These are phyloP conservation scores for Pyrus communis DNA, from an alignment of 306 rosid genomes.

Conservation along the genomic window DNA sequence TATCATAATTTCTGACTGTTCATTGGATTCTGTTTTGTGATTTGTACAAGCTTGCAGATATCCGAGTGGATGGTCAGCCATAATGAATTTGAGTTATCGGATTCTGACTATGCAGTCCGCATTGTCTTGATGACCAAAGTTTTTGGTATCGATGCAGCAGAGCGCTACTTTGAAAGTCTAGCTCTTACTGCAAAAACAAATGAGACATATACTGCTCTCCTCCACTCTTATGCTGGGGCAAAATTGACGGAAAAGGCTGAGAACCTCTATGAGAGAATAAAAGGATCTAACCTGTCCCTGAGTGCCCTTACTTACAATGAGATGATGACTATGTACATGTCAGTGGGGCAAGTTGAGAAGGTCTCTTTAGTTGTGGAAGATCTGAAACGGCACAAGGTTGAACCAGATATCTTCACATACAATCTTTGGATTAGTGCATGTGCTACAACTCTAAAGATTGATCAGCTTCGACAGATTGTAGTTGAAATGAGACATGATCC, in stretches of 20 bases:
- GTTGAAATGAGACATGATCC: slow-evolving; percentile 56
- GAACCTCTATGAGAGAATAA: slow-evolving; percentile 55
- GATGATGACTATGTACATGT: slow-evolving; percentile 91
- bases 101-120: slow-evolving; percentile 72
- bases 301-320: slow-evolving; percentile 74
- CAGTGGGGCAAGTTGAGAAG: slow-evolving; percentile 81
- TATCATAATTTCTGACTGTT: background rate
- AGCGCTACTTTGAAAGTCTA: slow-evolving; percentile 81
- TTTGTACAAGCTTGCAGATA: slow-evolving; percentile 50
- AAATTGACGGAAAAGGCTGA: slow-evolving; percentile 79
- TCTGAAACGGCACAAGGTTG: slow-evolving; percentile 46
- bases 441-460: slow-evolving; percentile 62
- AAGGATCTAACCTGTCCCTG: slow-evolving; percentile 43
- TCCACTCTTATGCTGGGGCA: slow-evolving; percentile 74
- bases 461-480: slow-evolving; percentile 54
- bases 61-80: slow-evolving; percentile 84
- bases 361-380: slow-evolving; percentile 63
- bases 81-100: slow-evolving; percentile 50
- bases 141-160: slow-evolving; percentile 86
- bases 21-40: slow-evolving; percentile 2
- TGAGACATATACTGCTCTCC: slow-evolving; percentile 83
- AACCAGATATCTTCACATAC: slow-evolving; percentile 79
- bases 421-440: slow-evolving; percentile 87
- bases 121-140: slow-evolving; percentile 85
- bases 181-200: slow-evolving; percentile 51